phyloP scores from a whole-genome alignment of 2,329 filamentous ascomycete genomes.

The Myriosclerotinia scirpicola region DNA sequence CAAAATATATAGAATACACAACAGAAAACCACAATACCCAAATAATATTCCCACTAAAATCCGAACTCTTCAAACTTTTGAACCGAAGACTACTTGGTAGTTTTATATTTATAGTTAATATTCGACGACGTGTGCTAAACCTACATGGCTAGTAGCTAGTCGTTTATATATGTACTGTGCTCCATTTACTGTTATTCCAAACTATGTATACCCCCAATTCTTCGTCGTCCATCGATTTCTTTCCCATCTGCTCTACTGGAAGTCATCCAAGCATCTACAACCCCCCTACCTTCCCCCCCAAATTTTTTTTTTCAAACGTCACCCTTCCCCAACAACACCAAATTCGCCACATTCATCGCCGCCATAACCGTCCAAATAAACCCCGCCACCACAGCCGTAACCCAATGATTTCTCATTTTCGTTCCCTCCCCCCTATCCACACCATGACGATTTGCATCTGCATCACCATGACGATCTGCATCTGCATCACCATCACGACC shows the following conservation, averaged over 20 bases:
- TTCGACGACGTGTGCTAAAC: neutral
- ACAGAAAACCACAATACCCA: too few relatives aligned
- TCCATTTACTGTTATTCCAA: neutral
- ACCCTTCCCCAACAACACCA: conserved; percentile 61
- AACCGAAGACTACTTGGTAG: neutral
- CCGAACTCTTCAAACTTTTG: neutral
- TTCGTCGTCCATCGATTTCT: neutral
- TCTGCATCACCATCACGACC: conserved; percentile 26
- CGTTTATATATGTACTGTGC: neutral
- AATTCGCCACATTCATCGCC: conserved; percentile 73
- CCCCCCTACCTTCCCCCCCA: neutral
- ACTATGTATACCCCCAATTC: neutral
- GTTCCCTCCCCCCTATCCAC: conserved; percentile 33
- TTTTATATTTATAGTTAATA: neutral
- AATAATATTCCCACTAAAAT: too few relatives aligned
- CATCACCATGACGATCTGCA: conserved; percentile 26
- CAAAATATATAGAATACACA: too few relatives aligned
- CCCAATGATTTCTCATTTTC: conserved; percentile 70
- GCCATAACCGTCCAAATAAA: conserved; percentile 74
- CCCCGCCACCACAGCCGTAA: conserved; percentile 57
- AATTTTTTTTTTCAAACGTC: conserved; percentile 15
- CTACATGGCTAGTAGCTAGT: neutral
- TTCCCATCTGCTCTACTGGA: neutral
- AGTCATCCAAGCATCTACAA: neutral
- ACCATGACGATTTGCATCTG: conserved; percentile 17